A percentile compares a stretch with the other conserved stretches of the same genome.
These are phyloP conservation scores for Trypanosoma rangeli DNA, from an alignment of 208 protist genomes.

Conservation along the genomic window DNA sequence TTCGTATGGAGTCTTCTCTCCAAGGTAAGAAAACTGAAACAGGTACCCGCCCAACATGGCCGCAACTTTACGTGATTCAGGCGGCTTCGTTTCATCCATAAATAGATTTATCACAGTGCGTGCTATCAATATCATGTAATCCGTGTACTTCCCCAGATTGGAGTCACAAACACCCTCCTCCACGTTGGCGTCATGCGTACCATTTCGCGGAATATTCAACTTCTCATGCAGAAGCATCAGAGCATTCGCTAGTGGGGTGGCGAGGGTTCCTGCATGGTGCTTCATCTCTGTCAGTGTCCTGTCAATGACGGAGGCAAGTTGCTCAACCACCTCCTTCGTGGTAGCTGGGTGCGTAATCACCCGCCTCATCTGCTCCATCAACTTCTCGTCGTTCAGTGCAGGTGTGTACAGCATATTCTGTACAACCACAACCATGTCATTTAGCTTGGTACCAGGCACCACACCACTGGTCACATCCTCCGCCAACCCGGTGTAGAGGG, in stretches of 20 bases:
- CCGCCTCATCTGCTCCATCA: conserved; percentile 47
- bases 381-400: conserved; percentile 24
- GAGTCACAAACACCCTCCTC: background rate
- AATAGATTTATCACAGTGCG: conserved; percentile 59
- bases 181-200: background rate
- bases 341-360: conserved; percentile 40
- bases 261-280: conserved; percentile 49
- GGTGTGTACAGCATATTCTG: conserved; percentile 24
- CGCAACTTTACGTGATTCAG: conserved; percentile 57
- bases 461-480: background rate
- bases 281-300: conserved; percentile 31
- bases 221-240: conserved; percentile 57
- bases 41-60: conserved; percentile 68
- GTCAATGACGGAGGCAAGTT: conserved; percentile 44
- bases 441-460: background rate
- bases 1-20: conserved; percentile 53
- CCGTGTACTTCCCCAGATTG: conserved; percentile 4
- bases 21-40: conserved; percentile 76
- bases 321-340: conserved; percentile 34
- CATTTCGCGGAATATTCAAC: conserved; percentile 43
- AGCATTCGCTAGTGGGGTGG: conserved; percentile 55
- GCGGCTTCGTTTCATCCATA: conserved; percentile 39
- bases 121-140: conserved; percentile 50
- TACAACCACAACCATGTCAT: conserved; percentile 25
- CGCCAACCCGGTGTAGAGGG: background rate